A percentile compares a stretch with the other conserved stretches of the same genome.
Evolutionary conservation across 2,329 filamentous ascomycete species (phyloP).

Genomic region (Alternaria sp.): DNA sequence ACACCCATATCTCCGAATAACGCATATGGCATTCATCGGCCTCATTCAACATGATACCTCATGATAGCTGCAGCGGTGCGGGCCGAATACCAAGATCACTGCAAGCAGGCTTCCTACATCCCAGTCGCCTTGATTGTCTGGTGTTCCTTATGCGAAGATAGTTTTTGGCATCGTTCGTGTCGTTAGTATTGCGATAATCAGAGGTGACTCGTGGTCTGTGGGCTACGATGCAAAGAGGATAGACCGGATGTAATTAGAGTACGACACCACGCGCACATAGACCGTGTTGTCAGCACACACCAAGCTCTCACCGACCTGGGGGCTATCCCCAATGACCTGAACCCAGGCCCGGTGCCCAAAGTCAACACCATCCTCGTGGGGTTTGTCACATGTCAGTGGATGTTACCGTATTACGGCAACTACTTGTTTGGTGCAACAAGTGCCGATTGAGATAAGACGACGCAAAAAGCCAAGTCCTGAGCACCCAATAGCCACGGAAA

Average conservation of each 20-base stretch:
- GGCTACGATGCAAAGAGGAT: neutral
- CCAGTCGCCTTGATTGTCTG: neutral
- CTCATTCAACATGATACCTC: neutral
- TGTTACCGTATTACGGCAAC: neutral
- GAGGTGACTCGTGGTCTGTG: neutral
- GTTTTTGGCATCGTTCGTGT: neutral
- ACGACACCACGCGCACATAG: neutral
- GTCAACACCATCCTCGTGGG: neutral
- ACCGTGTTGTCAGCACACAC: neutral
- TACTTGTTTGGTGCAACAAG: neutral
- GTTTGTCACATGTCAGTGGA: neutral
- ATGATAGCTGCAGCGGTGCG: neutral
- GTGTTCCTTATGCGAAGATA: neutral
- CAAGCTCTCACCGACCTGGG: neutral
- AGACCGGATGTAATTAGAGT: neutral
- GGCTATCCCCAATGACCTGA: neutral
- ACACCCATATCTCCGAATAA: neutral
- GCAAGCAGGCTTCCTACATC: neutral
- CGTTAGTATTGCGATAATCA: neutral
- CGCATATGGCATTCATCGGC: neutral
- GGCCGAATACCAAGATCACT: neutral
- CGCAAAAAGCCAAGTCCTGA: neutral
- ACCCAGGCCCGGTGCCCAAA: neutral
- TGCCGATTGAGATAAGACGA: neutral
- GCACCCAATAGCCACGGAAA: neutral